Percentiles rank a stretch among this genome's conserved stretches.
Conservation (phyloP, 129 eudicot genomes). For the Tanacetum coccineum region DNA sequence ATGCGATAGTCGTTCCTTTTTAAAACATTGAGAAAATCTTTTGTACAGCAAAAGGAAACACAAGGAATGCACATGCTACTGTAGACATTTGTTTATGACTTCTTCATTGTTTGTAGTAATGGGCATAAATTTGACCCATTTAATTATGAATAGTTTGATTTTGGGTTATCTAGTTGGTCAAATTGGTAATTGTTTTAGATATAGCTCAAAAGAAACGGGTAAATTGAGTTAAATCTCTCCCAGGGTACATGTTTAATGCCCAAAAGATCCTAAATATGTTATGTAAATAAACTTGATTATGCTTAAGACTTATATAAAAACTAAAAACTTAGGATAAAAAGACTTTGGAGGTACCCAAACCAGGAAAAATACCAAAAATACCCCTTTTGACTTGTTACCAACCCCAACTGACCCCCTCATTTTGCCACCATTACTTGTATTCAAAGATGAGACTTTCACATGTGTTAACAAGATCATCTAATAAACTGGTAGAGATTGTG, state of each 20-base stretch:
- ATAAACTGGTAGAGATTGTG: not conserved
- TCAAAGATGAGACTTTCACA: not conserved
- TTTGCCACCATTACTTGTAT: too few relatives aligned
- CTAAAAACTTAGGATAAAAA: not conserved
- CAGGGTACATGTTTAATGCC: not conserved
- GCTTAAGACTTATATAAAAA: not conserved
- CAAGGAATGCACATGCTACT: constrained; percentile 47
- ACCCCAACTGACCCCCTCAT: too few relatives aligned
- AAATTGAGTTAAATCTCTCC: not conserved
- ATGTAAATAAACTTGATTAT: too few relatives aligned
- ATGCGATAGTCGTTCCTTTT: constrained; percentile 52
- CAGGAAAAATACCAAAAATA: not conserved
- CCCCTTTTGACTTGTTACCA: not conserved
- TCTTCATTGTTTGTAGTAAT: not conserved
- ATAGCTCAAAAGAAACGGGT: not conserved
- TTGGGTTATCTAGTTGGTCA: not conserved
- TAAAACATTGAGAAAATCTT: constrained; percentile 61
- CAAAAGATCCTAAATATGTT: too few relatives aligned
- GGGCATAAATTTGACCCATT: not conserved
- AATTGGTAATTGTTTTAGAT: not conserved
- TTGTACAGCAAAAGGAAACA: constrained; percentile 64
- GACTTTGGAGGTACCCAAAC: not conserved
- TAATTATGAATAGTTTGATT: not conserved
- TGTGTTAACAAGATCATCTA: not conserved
- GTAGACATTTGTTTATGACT: not conserved